Base-by-base conservation (phyloP, 345 rosid genomes). In the Cardiospermum halicacabum region DNA sequence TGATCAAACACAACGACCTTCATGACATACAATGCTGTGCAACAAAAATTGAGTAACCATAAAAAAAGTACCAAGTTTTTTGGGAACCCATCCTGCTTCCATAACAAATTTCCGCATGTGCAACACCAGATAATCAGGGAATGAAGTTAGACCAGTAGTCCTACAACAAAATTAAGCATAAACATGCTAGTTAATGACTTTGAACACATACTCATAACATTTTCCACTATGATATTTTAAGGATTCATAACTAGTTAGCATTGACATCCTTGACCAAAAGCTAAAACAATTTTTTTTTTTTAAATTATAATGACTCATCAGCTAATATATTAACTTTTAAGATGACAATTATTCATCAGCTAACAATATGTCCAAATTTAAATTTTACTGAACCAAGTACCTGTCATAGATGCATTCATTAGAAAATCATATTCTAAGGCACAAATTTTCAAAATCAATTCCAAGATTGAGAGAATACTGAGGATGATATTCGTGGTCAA, bases 11-110 rank as follows among this genome's bases (percentile, higher is more conserved):
- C 18, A 75, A 63, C 53, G 58, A 31, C 58, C 56, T 55, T 66
- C 47, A 49, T 26, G 11, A 56, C 22, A 47, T 27, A 25, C 3
- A 54, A 25, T 11, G 10, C 53, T 37, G 5, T 19, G 57, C 65
- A 68, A 71, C 28, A 45, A 60, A 30, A 53, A 12, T 51, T 69
- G 62, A 34, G 13, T 50, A 54, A 68, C 22, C 43, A 47, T 9
- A 50, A 31, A 68, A 64, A 75, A 39, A 53, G 60, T 80, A 94
- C 99, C 97, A 56, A 94, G 99, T 76, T 91, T 94, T 74, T 91
- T 94, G 19, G 99, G 99, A 72, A 94, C 99, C 99, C 97, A 94
- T 70, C 99, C 99, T 21, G 68, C 96, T 69, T 87, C 97, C 96
- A 94, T 82, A 36, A 94, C 96, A 74, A 94, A 94, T 72, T 87